A percentile compares a stretch with the other conserved stretches of the same genome.
These are phyloP conservation scores for Podospora pseudoanserina DNA, from an alignment of 495 filamentous ascomycete genomes.

Conservation along the genomic window DNA sequence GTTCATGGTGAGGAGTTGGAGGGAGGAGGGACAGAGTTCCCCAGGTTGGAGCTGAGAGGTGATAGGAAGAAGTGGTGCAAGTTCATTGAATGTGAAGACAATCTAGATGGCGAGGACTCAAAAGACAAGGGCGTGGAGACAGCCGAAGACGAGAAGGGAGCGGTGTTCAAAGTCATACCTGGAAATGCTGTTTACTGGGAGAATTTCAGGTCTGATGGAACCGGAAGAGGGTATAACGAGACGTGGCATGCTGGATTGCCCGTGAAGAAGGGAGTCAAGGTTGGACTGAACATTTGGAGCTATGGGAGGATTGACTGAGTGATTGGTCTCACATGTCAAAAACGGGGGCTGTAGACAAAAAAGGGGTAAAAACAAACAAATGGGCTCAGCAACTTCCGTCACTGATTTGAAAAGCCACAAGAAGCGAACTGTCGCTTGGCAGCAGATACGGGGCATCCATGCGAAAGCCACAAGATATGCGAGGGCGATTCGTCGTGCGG, in stretches of 20 bases:
- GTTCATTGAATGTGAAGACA: slow-evolving; percentile 40
- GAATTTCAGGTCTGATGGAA: slow-evolving; percentile 46
- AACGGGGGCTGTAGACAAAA: background rate
- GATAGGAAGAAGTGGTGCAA: slow-evolving; percentile 39
- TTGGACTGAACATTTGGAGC: slow-evolving; percentile 50
- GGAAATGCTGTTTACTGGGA: slow-evolving; percentile 52
- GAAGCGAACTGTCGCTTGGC: background rate
- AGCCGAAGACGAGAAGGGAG: slow-evolving; percentile 23
- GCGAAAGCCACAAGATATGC: background rate
- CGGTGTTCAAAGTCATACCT: slow-evolving; percentile 39
- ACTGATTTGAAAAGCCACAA: background rate
- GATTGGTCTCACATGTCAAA: background rate
- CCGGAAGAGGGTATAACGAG: slow-evolving; percentile 43
- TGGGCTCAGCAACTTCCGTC: background rate
- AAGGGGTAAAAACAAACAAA: slow-evolving; percentile 2
- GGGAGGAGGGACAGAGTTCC: slow-evolving; percentile 47
- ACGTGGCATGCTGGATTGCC: slow-evolving; percentile 49
- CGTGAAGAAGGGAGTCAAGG: slow-evolving; percentile 41
- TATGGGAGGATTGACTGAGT: slow-evolving; percentile 34
- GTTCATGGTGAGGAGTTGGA: slow-evolving; percentile 30
- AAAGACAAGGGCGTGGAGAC: background rate
- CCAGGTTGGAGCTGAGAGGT: slow-evolving; percentile 26
- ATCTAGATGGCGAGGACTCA: background rate
- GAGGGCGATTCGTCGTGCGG: background rate
- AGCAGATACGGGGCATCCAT: background rate